Conservation (phyloP, 352 stramenopile species). For the Hyaloperonospora brassicae region DNA sequence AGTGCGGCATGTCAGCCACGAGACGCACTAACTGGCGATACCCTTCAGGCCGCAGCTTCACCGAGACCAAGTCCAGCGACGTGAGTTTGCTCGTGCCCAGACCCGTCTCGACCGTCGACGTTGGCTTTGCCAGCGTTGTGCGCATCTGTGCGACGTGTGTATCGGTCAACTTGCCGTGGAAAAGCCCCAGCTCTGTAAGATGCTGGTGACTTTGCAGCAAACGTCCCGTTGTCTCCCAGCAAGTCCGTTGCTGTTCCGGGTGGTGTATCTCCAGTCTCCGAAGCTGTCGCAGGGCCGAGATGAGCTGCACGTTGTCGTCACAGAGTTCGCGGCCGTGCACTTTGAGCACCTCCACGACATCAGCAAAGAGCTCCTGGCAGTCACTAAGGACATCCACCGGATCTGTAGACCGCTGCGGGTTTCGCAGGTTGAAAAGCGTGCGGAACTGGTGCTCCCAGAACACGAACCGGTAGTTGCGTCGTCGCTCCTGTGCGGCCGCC, state of each 20-base stretch:
- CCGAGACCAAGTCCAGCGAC: constrained; percentile 57
- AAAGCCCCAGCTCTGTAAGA: constrained; percentile 53
- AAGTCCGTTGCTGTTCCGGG: constrained; percentile 54
- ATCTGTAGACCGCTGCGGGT: not conserved
- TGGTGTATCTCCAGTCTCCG: constrained; percentile 65
- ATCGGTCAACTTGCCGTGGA: constrained; percentile 58
- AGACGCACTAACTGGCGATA: constrained; percentile 43
- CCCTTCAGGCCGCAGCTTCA: constrained; percentile 43
- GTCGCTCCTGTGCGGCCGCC: constrained; percentile 9
- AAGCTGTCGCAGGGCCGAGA: constrained; percentile 36
- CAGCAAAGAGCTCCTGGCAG: constrained; percentile 32
- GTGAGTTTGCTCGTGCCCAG: constrained; percentile 20
- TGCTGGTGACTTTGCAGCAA: constrained; percentile 29
- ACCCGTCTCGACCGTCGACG: constrained; percentile 7
- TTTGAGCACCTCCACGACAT: constrained; percentile 52
- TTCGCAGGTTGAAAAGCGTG: constrained; percentile 29
- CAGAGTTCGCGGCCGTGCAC: constrained; percentile 59
- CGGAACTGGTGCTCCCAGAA: constrained; percentile 62
- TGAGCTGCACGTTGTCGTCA: constrained; percentile 33
- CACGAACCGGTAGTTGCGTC: constrained; percentile 33
- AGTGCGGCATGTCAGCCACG: constrained; percentile 26
- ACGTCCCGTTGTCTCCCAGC: constrained; percentile 28
- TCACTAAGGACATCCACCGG: constrained; percentile 7
- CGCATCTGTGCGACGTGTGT: constrained; percentile 36
- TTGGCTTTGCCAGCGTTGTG: constrained; percentile 15